A percentile compares a stretch with the other conserved stretches of the same genome.
Evolutionary conservation across 1,139 yeast species (phyloP).

Genomic region (Kodamaea plutei): DNA sequence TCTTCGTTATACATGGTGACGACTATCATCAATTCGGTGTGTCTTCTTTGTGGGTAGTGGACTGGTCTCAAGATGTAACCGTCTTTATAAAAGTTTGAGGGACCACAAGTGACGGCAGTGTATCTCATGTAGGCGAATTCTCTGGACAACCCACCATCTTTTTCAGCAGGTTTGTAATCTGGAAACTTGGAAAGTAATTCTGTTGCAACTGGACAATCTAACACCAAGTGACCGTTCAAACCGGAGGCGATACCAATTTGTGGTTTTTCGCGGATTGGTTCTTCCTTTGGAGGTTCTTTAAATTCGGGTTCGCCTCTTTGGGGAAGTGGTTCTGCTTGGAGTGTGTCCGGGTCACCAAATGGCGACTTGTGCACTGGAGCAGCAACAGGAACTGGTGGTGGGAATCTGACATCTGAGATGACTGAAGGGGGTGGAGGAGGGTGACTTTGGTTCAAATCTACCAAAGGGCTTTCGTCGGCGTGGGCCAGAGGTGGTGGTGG

Average conservation of each 20-base stretch:
- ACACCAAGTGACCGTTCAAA: constrained; percentile 45
- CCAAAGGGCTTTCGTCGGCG: constrained; percentile 1
- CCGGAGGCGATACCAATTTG: constrained; percentile 39
- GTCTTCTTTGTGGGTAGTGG: constrained; percentile 43
- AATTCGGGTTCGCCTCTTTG: constrained; percentile 16
- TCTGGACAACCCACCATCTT: constrained; percentile 42
- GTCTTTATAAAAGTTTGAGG: constrained; percentile 43
- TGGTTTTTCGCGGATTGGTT: constrained; percentile 31
- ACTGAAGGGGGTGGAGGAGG: constrained; percentile 7
- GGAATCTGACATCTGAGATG: constrained; percentile 3
- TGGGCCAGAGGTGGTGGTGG: constrained; percentile 6
- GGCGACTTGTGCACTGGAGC: constrained; percentile 21
- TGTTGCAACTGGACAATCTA: constrained; percentile 49
- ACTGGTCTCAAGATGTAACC: constrained; percentile 45
- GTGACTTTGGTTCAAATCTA: constrained; percentile 1
- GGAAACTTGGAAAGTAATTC: constrained; percentile 43
- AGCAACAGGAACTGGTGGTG: constrained; percentile 6
- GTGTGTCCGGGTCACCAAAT: constrained; percentile 23
- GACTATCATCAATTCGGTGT: constrained; percentile 46
- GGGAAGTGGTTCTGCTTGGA: constrained; percentile 5
- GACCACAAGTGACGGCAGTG: constrained; percentile 50
- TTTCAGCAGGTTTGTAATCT: constrained; percentile 30
- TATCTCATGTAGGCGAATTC: constrained; percentile 49
- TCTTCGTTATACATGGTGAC: constrained; percentile 50
- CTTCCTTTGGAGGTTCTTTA: constrained; percentile 30